Evolutionary conservation across 2,329 filamentous ascomycete species (phyloP).

Genomic region (Lachnellula arida): DNA sequence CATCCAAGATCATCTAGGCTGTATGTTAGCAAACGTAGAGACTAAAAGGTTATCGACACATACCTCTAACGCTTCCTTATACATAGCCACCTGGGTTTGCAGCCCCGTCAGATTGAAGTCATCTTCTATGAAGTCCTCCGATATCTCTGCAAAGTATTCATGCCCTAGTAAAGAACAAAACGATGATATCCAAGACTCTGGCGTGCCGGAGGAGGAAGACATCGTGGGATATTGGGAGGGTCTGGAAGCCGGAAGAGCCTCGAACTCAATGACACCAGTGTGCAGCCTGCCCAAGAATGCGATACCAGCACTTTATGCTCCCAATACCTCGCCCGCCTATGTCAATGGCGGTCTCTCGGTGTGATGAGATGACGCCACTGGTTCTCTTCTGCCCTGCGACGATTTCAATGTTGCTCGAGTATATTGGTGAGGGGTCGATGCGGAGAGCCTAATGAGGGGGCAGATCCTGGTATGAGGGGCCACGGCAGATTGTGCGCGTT

Average conservation of each 20-base stretch:
- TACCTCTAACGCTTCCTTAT: slow-evolving; percentile 94
- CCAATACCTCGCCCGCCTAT: background rate
- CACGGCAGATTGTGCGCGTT: background rate
- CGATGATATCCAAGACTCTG: slow-evolving; percentile 94
- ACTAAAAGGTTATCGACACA: slow-evolving; percentile 9
- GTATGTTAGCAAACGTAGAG: slow-evolving; percentile 13
- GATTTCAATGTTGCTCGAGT: background rate
- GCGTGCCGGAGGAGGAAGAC: slow-evolving; percentile 32
- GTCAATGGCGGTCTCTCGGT: background rate
- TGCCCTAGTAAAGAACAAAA: slow-evolving; percentile 95
- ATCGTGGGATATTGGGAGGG: slow-evolving; percentile 12
- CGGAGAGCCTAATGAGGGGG: background rate
- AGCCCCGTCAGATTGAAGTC: slow-evolving; percentile 98
- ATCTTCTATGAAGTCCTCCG: slow-evolving; percentile 98
- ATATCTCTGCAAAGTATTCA: slow-evolving; percentile 98
- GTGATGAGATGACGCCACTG: background rate
- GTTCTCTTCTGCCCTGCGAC: background rate
- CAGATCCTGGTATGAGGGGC: background rate
- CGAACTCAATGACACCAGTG: background rate
- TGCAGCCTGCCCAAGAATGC: background rate
- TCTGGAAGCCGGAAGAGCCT: slow-evolving; percentile 1
- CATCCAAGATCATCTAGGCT: slow-evolving; percentile 86
- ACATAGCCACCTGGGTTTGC: slow-evolving; percentile 94
- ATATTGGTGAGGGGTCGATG: slow-evolving; percentile 1
- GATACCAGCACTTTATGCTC: background rate